Base-by-base conservation (phyloP, 148 eudicot genomes). In the Chenopodium berlandieri region DNA sequence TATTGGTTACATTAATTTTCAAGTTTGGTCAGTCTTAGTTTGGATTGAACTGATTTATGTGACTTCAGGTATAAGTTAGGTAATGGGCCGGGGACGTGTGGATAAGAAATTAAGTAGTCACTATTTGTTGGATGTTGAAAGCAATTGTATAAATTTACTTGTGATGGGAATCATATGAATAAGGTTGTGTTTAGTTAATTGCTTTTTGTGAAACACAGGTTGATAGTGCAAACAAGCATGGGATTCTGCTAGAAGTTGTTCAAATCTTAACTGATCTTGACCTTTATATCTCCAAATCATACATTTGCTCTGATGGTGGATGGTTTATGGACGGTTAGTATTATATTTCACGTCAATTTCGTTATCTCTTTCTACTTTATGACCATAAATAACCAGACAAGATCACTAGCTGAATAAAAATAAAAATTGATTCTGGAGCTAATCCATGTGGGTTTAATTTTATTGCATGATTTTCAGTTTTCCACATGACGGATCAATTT, bases 261-360 rank as follows among this genome's bases (percentile, higher is more conserved):
- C 98, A 95, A 80, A 89, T 93, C 71, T 85, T 95, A 69, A 95
- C 98, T 12, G 98, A 95, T 88, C 92, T 93, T 8, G 93, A 95
- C 79, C 93, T 95, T 52, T 82, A 89, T 34, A 95, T 95, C 78
- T 89, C 94, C 81, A 93, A 92, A 83, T 91, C 98, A 10, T 93
- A 93, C 86, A 93, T 95, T 56, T 91, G 83, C 71, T 93, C 98
- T 0, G 98, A 95, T 80, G 98, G 98, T 77, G 94, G 88, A 78
- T 95, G 98, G 98, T 88, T 91, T 79, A 95, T 95, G 97, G 97
- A 95, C 80, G 98, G 98, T 95, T 70, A 78, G 93, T 90, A 25
- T 60, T 27, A 17, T 37, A 32, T 0, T 79, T 64, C 72, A n/a
- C 68, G 44, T 54, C 80, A 19, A 27, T 14, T 27, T 52, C 54